Conservation (phyloP, 306 rosid genomes). For the Cicer yamashitae region DNA sequence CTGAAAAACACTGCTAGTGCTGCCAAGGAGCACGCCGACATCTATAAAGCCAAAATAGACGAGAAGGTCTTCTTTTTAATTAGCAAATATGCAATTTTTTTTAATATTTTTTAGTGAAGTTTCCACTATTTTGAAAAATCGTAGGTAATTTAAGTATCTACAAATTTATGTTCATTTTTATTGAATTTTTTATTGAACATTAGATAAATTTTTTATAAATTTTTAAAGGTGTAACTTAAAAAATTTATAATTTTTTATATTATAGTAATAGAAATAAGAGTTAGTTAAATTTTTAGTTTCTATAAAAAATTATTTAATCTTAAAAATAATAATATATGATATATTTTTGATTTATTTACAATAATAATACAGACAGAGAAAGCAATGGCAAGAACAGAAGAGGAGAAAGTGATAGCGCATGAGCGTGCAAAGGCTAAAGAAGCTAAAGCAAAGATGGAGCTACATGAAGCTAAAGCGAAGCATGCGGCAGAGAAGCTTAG, state of each 20-base stretch:
- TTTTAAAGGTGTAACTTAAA: too few species aligned
- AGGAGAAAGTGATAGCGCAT: conserved; percentile 58
- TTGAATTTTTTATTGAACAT: too few species aligned
- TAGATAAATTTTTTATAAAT: too few species aligned
- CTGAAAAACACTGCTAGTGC: conserved; percentile 62
- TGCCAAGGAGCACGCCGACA: conserved; percentile 56
- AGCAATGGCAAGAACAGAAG: conserved; percentile 58
- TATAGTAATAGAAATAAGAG: not conserved
- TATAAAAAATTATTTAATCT: too few species aligned
- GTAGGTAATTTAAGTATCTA: too few species aligned
- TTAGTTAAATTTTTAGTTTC: too few species aligned
- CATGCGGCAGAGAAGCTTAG: conserved; percentile 60
- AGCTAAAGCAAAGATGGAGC: conserved; percentile 69
- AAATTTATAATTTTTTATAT: too few species aligned
- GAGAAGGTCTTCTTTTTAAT: conserved; percentile 50
- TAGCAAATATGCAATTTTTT: not conserved
- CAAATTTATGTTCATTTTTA: too few species aligned
- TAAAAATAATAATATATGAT: too few species aligned
- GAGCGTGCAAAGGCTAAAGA: conserved; percentile 64
- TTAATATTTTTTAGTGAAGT: too few species aligned
- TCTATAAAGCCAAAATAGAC: conserved; percentile 61
- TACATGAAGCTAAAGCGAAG: conserved; percentile 70
- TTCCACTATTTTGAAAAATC: too few species aligned
- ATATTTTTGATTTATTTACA: not conserved
- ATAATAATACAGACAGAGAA: conserved; percentile 55